Conservation (phyloP, 2,329 filamentous ascomycete genomes). For the Aspergillus fumigatus region DNA sequence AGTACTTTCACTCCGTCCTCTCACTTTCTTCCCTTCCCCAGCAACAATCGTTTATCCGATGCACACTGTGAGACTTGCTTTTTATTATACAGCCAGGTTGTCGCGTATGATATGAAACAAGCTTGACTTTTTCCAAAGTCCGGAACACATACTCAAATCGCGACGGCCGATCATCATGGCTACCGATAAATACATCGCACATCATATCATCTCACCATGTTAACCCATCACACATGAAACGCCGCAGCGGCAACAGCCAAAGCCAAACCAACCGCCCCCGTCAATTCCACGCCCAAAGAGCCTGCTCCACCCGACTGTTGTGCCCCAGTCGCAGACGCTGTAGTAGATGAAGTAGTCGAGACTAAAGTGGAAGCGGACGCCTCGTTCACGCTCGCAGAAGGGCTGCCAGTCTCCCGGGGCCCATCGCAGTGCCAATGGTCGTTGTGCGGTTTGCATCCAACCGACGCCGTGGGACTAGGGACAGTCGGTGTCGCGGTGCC, state of each 20-base stretch:
- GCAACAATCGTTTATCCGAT: background rate
- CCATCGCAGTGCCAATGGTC: slow-evolving; percentile 23
- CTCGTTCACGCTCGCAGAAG: background rate
- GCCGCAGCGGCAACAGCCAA: slow-evolving; percentile 12
- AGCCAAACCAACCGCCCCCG: slow-evolving; percentile 9
- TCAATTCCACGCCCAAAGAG: slow-evolving; percentile 2
- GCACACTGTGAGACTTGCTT: background rate
- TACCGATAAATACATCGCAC: too few species aligned
- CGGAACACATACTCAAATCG: background rate
- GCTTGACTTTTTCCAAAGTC: background rate
- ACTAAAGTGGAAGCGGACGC: background rate
- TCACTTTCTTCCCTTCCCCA: background rate
- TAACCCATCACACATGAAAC: slow-evolving; percentile 1
- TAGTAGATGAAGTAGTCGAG: slow-evolving; percentile 5
- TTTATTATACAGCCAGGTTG: background rate
- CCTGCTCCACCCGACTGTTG: slow-evolving; percentile 6
- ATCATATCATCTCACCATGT: background rate
- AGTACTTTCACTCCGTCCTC: background rate
- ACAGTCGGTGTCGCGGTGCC: background rate
- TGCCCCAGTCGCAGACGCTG: slow-evolving; percentile 3
- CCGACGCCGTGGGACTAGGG: slow-evolving; percentile 21
- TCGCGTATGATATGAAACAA: background rate
- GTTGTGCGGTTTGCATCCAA: slow-evolving; percentile 22
- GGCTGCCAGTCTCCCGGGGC: slow-evolving; percentile 8
- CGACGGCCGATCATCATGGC: background rate